phyloP scores from a whole-genome alignment of 2,329 filamentous ascomycete species.

The Albifimbria verrucaria region DNA sequence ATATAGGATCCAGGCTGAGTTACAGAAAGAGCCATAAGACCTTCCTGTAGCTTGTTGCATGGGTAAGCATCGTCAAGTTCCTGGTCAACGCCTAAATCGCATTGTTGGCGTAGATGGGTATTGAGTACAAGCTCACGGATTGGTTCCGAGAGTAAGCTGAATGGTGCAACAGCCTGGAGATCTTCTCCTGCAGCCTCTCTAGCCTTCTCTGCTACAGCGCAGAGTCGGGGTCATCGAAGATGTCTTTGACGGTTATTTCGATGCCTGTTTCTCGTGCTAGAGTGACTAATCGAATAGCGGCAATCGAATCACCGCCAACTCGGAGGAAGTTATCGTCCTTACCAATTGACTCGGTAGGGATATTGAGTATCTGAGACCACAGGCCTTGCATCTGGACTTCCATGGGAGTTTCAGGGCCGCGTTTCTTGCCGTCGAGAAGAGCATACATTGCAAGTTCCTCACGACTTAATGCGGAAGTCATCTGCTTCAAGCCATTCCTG shows the following conservation, averaged over 20 bases:
- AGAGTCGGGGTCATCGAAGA: conserved; percentile 15
- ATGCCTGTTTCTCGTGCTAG: conserved; percentile 6
- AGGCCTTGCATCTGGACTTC: conserved; percentile 1
- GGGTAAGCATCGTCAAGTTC: conserved; percentile 30
- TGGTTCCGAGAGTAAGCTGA: neutral
- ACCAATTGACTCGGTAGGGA: conserved; percentile 21
- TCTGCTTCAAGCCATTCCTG: conserved; percentile 2
- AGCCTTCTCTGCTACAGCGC: neutral
- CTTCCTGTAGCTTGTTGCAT: conserved; percentile 28
- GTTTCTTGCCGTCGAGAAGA: neutral
- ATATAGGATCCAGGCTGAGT: conserved; percentile 30
- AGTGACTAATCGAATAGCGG: conserved; percentile 15
- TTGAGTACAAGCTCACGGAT: neutral
- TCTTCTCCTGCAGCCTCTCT: neutral
- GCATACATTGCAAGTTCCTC: neutral
- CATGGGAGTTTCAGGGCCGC: conserved; percentile 3
- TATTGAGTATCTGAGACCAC: conserved; percentile 7
- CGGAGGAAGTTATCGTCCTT: conserved; percentile 23
- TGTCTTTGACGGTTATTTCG: conserved; percentile 7
- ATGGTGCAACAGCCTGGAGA: neutral
- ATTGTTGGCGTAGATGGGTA: neutral
- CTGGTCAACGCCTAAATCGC: conserved; percentile 27
- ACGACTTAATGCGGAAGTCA: neutral
- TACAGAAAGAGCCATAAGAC: conserved; percentile 29
- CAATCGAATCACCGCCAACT: conserved; percentile 24